Evolutionary conservation across 495 filamentous ascomycete species (phyloP), one percentile per base, ranked within the genome.

Genomic region (Hypoxylon rickii): DNA sequence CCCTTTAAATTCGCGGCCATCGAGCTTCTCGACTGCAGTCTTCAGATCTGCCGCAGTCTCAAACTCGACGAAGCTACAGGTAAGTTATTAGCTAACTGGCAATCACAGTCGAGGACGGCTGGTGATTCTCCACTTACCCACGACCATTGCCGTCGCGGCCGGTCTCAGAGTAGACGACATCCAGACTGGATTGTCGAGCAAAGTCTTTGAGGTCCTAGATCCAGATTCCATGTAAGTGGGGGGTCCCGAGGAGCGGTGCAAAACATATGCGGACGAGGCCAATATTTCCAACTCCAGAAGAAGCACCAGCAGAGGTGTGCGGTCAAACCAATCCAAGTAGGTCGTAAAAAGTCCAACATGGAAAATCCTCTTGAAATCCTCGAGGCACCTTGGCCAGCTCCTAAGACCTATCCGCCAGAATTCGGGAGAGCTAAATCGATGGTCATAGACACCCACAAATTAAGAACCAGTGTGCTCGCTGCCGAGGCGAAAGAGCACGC

Each of bases 121-220:
- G 7, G 32, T 13, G 37, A 39, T 20, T 21, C 7, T 37, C 22
- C 1, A 81, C 90, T 74, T 73, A 97, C 95, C 94, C 94, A 84
- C 86, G 89, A 57, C 92, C 90, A 73, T 91, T 89, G 57, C 88
- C 89, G 62, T 96, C 94, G 66, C 94, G 90, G 69, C 87, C 88
- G 20, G 95, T 92, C 77, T 99, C 94, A 44, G 92, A 96, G 69
- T 96, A 99, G 55, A 99, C 94, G 61, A 99, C 94, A 72, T 97
- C 95, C 72, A 95, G 83, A 68, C 91, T 90, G 74, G 92, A 95
- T 70, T 92, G 89, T 67, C 94, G 93, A 51, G 94, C 95, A 71
- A 97, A 99, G 74, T 99, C 94, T 89, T 99, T 99, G 34, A 99
- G 84, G 73, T 99, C 95, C 94, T 99, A 89, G 69, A 81, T 72